Base-by-base conservation (phyloP, 106 monocot species). In the Allium sativum region DNA sequence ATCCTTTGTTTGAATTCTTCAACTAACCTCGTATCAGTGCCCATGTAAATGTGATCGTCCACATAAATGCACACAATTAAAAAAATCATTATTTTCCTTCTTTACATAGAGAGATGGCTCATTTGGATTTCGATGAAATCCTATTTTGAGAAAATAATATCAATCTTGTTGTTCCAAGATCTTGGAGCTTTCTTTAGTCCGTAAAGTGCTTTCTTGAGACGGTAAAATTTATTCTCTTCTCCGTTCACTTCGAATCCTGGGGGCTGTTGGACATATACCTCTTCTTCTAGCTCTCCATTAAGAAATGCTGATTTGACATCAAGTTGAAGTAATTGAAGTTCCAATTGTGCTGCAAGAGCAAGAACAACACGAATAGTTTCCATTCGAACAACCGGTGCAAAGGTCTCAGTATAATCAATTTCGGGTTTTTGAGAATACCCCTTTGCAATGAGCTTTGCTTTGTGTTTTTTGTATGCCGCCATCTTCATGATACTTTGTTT, bases 21-120 rank as follows among this genome's bases (percentile, higher is more conserved):
- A 15, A 53, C 42, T 9, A 65, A 40, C 13, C 15, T 52, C 10
- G 0, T 1, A 65, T 14, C n/a, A 10, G 47, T 65, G 20, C 21
- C 42, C 3, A 19, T n/a, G 12, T 56, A 56, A 1, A 73, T 73
- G 17, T 65, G 52, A 14, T 59, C 72, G 59, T 58, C 72, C 7
- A 73, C 50, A 58, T 73, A 73, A 48, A 73, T 21, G 65, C 14
- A 58, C 1, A 73, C 44, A 20, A 65, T 52, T 8, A 47, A 20
- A 42, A n/a, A 43, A 15, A n/a, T 44, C 10, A 44, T 3, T 16
- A 43, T 8, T 15, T 61, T 40, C 9, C 12, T 51, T 48, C 21
- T 64, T 64, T 7, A 51, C 21, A 64, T 52, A 64, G 6, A 63
- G 10, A 7, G 46, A 63, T 21, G 51, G 64, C 12, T 51, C 51